phyloP scores from a whole-genome alignment of 148 eudicot genomes.

The Rhododendron vialii region DNA sequence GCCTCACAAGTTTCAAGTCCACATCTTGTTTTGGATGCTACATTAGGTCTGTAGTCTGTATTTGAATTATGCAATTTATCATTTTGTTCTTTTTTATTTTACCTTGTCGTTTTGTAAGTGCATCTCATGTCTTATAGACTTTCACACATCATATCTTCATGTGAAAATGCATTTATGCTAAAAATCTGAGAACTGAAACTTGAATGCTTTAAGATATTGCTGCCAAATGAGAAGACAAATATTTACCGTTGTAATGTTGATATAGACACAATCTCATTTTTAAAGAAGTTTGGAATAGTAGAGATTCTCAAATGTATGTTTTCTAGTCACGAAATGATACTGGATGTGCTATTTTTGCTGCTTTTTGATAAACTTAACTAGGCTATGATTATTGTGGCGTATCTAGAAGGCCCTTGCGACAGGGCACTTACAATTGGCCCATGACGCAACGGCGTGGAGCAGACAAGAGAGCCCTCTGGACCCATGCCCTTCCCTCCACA shows the following conservation, averaged over 20 bases:
- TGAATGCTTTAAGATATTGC: neutral
- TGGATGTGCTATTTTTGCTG: neutral
- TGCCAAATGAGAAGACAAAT: neutral
- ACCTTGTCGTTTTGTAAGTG: neutral
- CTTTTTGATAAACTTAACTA: neutral
- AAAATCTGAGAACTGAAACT: neutral
- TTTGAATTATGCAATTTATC: neutral
- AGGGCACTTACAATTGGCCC: neutral
- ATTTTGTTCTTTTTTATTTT: neutral
- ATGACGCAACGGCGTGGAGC: neutral
- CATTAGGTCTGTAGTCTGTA: conserved; percentile 76
- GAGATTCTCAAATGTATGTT: neutral
- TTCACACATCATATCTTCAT: neutral
- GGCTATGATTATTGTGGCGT: neutral
- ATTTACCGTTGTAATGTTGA: neutral
- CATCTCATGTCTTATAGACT: neutral
- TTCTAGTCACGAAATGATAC: neutral
- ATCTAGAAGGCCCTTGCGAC: neutral
- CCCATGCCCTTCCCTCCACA: neutral
- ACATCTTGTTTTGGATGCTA: conserved; percentile 80
- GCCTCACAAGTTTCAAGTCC: conserved; percentile 60
- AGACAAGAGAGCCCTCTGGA: neutral
- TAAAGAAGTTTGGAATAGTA: neutral
- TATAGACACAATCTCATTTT: neutral
- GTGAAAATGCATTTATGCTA: neutral